Evolutionary conservation across 1,284 basidiomycete species (phyloP).

Genomic region (Ganoderma sinense): DNA sequence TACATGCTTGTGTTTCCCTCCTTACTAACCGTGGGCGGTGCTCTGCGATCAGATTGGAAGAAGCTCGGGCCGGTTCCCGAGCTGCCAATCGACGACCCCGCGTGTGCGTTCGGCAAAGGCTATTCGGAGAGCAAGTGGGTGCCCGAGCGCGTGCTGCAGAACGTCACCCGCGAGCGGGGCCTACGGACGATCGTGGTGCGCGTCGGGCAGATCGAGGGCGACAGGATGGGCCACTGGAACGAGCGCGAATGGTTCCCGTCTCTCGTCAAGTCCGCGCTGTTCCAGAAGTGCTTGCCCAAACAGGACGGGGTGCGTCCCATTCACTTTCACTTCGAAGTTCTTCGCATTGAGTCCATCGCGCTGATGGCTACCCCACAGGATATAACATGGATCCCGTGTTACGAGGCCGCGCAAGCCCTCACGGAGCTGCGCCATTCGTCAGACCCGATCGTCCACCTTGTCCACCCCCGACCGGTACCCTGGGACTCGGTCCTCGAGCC

Average conservation of each 20-base stretch:
- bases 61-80: constrained; percentile 23
- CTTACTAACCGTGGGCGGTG: neutral
- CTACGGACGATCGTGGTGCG: constrained; percentile 45
- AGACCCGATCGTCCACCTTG: constrained; percentile 37
- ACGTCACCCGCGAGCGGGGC: constrained; percentile 26
- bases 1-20: neutral
- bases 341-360: neutral
- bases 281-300: constrained; percentile 39
- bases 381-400: constrained; percentile 37
- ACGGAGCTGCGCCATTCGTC: constrained; percentile 32
- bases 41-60: constrained; percentile 15
- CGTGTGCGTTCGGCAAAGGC: constrained; percentile 43
- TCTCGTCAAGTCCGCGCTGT: constrained; percentile 44
- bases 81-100: constrained; percentile 27
- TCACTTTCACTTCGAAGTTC: constrained; percentile 19
- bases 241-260: constrained; percentile 53
- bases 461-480: constrained; percentile 36
- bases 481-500: constrained; percentile 31
- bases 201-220: constrained; percentile 52
- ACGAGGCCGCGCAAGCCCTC: constrained; percentile 34
- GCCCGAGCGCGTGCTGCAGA: constrained; percentile 40
- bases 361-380: constrained; percentile 13
- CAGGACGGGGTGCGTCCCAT: constrained; percentile 21
- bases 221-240: constrained; percentile 51
- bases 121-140: constrained; percentile 53